Conservation (phyloP, 2,329 filamentous ascomycete species). For the Coniochaeta sp. region DNA sequence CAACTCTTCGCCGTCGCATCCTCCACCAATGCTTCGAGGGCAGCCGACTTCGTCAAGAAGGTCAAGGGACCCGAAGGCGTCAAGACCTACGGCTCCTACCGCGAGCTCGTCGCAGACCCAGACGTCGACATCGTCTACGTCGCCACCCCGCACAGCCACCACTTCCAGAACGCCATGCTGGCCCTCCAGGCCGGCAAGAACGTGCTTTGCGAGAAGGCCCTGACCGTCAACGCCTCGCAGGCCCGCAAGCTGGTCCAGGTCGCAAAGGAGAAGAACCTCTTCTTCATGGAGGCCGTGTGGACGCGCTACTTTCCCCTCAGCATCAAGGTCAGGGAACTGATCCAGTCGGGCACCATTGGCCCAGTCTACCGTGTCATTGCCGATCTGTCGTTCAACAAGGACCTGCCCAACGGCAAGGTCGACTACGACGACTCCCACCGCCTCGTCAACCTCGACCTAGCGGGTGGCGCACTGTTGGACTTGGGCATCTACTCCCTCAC, state of each 20-base stretch:
- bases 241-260: slow-evolving; percentile 63
- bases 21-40: slow-evolving; percentile 63
- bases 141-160: slow-evolving; percentile 84
- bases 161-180: slow-evolving; percentile 87
- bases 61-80: slow-evolving; percentile 62
- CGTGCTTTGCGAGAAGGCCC: slow-evolving; percentile 84
- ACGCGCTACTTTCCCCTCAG: slow-evolving; percentile 83
- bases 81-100: slow-evolving; percentile 72
- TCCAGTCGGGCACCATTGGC: slow-evolving; percentile 47
- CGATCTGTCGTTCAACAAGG: slow-evolving; percentile 54
- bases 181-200: slow-evolving; percentile 77
- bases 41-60: slow-evolving; percentile 64
- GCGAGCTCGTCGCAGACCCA: slow-evolving; percentile 70
- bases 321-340: slow-evolving; percentile 63
- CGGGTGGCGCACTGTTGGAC: slow-evolving; percentile 76
- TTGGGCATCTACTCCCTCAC: slow-evolving; percentile 84
- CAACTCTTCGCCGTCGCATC: slow-evolving; percentile 74
- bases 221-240: slow-evolving; percentile 78
- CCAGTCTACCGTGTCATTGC: slow-evolving; percentile 55
- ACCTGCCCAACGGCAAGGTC: slow-evolving; percentile 48
- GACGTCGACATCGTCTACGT: slow-evolving; percentile 83
- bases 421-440: slow-evolving; percentile 58
- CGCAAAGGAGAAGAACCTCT: slow-evolving; percentile 65
- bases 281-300: slow-evolving; percentile 86
- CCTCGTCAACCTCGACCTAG: slow-evolving; percentile 76